These are phyloP conservation scores for Pseudonitzschia multiseries DNA, from an alignment of 108 stramenopile genomes.

Conservation along the genomic window DNA sequence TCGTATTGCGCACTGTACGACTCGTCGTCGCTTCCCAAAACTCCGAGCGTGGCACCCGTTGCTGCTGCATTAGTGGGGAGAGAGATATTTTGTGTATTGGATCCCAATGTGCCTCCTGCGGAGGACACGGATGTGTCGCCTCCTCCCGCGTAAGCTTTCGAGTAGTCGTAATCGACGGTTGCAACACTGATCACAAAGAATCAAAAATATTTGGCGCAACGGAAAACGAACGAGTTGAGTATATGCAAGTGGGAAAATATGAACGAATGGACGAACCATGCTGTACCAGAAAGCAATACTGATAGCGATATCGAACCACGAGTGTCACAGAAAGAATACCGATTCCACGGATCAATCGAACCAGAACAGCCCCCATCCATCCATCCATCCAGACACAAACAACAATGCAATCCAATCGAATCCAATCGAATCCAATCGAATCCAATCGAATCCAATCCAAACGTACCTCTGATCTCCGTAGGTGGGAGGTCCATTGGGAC, in stretches of 20 bases:
- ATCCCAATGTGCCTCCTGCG: conserved; percentile 81
- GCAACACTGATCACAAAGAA: conserved; percentile 47
- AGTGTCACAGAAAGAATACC: background rate
- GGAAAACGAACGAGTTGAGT: conserved; percentile 12
- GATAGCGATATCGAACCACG: conserved; percentile 1
- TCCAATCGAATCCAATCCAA: background rate
- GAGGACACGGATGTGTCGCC: conserved; percentile 62
- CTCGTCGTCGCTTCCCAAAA: conserved; percentile 28
- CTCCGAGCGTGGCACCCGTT: conserved; percentile 53
- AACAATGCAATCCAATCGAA: too few species aligned
- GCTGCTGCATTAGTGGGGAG: conserved; percentile 41
- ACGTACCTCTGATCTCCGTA: conserved; percentile 72
- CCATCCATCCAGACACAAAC: background rate
- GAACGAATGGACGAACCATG: background rate
- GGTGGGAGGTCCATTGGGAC: conserved; percentile 25
- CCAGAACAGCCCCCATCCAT: background rate
- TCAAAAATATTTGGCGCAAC: background rate
- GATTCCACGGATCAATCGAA: too few species aligned
- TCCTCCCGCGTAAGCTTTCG: conserved; percentile 78
- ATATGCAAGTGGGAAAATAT: background rate
- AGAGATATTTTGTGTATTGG: conserved; percentile 48
- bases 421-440: background rate
- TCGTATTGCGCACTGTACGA: conserved; percentile 27
- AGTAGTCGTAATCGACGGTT: conserved; percentile 86
- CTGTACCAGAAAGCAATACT: background rate